phyloP scores from a whole-genome alignment of 225 moss, liverwort and hornwort genomes.

The Climacium dendroides region DNA sequence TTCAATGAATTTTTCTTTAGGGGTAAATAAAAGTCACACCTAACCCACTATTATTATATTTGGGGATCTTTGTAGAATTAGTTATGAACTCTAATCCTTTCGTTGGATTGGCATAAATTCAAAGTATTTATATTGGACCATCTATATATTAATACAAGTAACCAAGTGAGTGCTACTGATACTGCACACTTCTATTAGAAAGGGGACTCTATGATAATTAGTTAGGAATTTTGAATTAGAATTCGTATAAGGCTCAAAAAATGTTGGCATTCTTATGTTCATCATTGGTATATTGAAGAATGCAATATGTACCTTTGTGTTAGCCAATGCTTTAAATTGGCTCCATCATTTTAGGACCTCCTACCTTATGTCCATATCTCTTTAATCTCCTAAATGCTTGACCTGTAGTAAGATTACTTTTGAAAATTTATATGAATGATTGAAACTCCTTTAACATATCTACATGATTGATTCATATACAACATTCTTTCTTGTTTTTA shows the following conservation, averaged over 20 bases:
- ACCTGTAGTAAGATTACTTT: not conserved
- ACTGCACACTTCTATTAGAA: not conserved
- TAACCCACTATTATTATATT: not conserved
- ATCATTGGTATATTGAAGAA: not conserved
- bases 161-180: rapidly evolving
- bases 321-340: not conserved
- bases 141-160: not conserved
- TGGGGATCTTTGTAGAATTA: not conserved
- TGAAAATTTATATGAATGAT: no score
- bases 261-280: rapidly evolving
- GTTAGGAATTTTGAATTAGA: not conserved
- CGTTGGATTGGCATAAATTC: not conserved
- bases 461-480: not conserved
- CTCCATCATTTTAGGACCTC: not conserved
- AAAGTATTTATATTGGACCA: not conserved
- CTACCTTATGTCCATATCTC: not conserved
- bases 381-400: rapidly evolving
- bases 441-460: not conserved
- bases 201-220: not conserved
- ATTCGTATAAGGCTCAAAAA: not conserved
- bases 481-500: not conserved
- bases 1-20: not conserved
- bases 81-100: not conserved
- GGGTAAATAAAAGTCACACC: not conserved
- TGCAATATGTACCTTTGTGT: not conserved